Base-by-base conservation (phyloP, 2,329 filamentous ascomycete genomes). In the Alternaria angustiovoidea region DNA sequence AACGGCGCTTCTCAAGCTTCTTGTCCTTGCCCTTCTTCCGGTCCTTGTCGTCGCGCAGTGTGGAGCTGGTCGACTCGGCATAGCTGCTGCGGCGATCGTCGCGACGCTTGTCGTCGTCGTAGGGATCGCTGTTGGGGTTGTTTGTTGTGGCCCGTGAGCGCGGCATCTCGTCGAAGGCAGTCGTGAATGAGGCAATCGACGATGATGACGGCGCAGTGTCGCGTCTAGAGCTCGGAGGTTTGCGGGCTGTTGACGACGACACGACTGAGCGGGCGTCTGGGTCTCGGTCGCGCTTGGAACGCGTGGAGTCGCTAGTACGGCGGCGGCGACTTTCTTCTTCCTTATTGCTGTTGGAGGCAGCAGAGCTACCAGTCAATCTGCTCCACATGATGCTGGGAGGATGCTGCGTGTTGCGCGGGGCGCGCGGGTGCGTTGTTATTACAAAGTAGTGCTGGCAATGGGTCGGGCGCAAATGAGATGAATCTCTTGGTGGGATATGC, bases 171-270 rank as follows among this genome's bases (percentile, higher is more conserved):
- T 74, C 74, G 18, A 72, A 70, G 51, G 79, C 79, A 42, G 80
- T 81, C 20, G 71, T 77, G 69, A 78, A 81, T 20, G 78, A 79
- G 28, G 75, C 73, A 20, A 74, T 72, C 16, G 76, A 79, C 30
- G 75, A 72, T 14, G 76, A 78, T 36, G 75, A 72, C 28, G 70
- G 68, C 41, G 69, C 70, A 56, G 66, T 61, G 53, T 76, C 72
- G 64, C 70, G 70, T 47, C 70, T 65, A 6, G 75, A 71, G 6
- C 65, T 66, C 7, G 75, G 70, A 3, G 75, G 75, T 59, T 66
- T 76, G 43, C 76, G 70, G 26, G 72, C 70, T 3, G 77, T 77
- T 24, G 69, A 69, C 5, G 74, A 75, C 7, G 77, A 77, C 58
- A 78, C 74, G 26, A 76, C 66, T 8, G 77, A 80, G 57, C 74